phyloP scores from a whole-genome alignment of 2,329 filamentous ascomycete genomes.

The Fusarium sp. region DNA sequence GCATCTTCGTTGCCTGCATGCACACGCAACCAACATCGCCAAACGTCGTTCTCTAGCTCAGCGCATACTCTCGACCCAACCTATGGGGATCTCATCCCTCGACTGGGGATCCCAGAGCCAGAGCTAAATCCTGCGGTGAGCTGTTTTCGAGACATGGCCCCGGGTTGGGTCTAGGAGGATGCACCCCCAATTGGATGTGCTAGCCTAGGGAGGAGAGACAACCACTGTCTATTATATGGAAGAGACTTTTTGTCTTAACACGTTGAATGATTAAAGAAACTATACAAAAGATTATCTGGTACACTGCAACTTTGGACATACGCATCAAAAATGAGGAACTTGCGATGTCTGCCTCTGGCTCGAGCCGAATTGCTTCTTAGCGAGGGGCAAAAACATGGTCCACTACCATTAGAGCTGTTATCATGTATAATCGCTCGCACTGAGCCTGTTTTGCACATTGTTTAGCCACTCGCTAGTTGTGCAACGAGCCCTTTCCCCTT shows the following conservation, averaged over 20 bases:
- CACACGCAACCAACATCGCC: not conserved
- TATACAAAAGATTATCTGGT: not conserved
- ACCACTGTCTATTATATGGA: not conserved
- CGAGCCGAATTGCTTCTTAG: not conserved
- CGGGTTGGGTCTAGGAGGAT: not conserved
- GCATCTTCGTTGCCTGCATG: not conserved
- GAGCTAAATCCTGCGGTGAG: not conserved
- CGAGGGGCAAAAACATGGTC: not conserved
- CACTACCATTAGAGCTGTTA: not conserved
- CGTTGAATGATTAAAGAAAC: not conserved
- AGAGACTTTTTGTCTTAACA: no score
- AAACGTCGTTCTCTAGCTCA: conserved; percentile 10
- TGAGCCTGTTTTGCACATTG: not conserved
- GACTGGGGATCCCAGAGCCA: conserved; percentile 10
- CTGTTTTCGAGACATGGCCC: not conserved
- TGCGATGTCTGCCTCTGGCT: not conserved
- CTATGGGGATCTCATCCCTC: not conserved
- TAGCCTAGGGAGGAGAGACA: not conserved
- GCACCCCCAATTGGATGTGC: not conserved
- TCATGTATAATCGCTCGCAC: not conserved
- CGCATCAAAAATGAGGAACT: not conserved
- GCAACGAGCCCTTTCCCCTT: not conserved
- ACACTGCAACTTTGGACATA: no score
- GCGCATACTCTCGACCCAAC: not conserved
- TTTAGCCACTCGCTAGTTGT: not conserved